Evolutionary conservation across 257 asterid genomes (phyloP).

Genomic region (Solanum chmielewskii): DNA sequence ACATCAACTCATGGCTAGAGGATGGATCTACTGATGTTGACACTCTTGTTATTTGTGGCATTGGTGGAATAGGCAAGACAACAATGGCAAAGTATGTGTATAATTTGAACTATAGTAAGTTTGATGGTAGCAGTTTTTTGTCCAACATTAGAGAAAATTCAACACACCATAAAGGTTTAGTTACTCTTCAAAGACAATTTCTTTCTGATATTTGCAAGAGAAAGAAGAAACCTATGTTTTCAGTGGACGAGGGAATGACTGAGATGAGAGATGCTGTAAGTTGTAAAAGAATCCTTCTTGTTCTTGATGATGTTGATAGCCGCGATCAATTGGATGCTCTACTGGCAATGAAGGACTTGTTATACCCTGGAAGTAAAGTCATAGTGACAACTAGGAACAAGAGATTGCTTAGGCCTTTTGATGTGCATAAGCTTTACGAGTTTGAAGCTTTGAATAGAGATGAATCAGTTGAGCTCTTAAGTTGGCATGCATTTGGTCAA

Average conservation of each 20-base stretch:
- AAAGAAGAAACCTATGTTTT: background rate
- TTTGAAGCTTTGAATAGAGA: background rate
- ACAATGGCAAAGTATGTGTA: conserved; percentile 11
- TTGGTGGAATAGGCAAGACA: conserved; percentile 17
- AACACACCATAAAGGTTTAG: conserved; percentile 4
- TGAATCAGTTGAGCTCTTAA: conserved; percentile 8
- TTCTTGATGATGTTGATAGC: conserved; percentile 11
- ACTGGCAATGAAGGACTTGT: conserved; percentile 3
- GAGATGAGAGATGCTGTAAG: conserved; percentile 4
- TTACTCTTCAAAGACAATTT: conserved; percentile 10
- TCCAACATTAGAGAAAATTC: conserved; percentile 8
- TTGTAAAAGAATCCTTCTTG: conserved; percentile 9
- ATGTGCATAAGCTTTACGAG: background rate
- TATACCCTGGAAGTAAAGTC: conserved; percentile 4
- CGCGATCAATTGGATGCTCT: conserved; percentile 5
- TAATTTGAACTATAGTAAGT: background rate
- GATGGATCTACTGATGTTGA: conserved; percentile 5
- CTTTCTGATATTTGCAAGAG: conserved; percentile 3
- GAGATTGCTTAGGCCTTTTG: conserved; percentile 2
- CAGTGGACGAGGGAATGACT: background rate
- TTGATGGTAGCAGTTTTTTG: conserved; percentile 14
- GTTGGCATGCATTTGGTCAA: conserved; percentile 10
- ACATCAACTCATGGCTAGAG: conserved; percentile 3
- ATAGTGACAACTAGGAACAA: conserved; percentile 3
- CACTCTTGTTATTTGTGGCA: conserved; percentile 7